Conservation (phyloP, 352 stramenopile species). For the Phytopythium cucurbitacearum region DNA sequence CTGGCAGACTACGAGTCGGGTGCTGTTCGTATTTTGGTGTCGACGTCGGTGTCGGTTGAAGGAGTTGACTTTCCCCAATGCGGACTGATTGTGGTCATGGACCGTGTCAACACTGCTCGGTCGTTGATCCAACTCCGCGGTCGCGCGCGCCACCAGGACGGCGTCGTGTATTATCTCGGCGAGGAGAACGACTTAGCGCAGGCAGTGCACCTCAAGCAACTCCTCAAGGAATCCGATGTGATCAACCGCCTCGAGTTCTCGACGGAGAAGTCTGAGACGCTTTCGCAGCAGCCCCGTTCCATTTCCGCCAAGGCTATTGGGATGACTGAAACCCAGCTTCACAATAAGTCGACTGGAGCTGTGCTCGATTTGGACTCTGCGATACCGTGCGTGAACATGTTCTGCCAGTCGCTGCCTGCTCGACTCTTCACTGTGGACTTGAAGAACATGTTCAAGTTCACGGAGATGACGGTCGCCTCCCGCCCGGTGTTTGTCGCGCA, state of each 20-base stretch:
- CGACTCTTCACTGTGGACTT: constrained; percentile 46
- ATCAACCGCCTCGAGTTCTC: constrained; percentile 67
- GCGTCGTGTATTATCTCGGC: constrained; percentile 69
- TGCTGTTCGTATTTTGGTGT: constrained; percentile 54
- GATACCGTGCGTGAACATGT: constrained; percentile 70
- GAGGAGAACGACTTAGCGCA: constrained; percentile 48
- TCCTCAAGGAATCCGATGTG: constrained; percentile 34
- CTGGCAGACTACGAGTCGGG: constrained; percentile 57
- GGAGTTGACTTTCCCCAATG: constrained; percentile 81
- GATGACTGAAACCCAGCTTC: constrained; percentile 23
- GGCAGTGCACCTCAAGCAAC: constrained; percentile 37
- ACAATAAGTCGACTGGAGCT: constrained; percentile 52
- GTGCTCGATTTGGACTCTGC: constrained; percentile 73
- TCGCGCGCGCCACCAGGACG: constrained; percentile 69
- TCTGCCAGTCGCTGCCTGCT: constrained; percentile 64
- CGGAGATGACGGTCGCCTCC: constrained; percentile 21
- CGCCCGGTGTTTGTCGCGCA: constrained; percentile 43
- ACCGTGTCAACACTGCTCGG: constrained; percentile 45
- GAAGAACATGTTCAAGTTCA: constrained; percentile 55
- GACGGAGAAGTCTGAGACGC: constrained; percentile 55
- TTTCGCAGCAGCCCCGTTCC: constrained; percentile 53
- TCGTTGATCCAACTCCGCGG: constrained; percentile 73
- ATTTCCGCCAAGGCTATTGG: constrained; percentile 37
- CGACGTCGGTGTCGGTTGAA: constrained; percentile 73
- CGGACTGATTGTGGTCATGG: constrained; percentile 56